Percentiles rank a stretch among this genome's conserved stretches.
phyloP scores from a whole-genome alignment of 176 grass and related monocot genomes.

The Phoenix dactylifera region DNA sequence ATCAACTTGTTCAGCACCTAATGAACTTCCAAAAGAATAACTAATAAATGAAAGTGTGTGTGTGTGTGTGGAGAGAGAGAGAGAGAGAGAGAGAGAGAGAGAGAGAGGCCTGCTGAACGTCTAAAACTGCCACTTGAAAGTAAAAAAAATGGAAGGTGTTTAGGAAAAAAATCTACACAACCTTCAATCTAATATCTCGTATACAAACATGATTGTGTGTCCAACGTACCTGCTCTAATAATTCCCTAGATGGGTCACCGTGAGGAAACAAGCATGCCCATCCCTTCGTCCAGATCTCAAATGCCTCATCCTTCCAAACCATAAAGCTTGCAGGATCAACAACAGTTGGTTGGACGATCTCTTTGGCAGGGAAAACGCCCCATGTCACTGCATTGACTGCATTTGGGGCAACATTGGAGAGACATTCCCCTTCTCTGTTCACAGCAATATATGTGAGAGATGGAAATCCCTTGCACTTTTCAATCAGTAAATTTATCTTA shows the following conservation, averaged over 20 bases:
- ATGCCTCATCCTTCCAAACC: constrained; percentile 88
- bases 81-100: no score
- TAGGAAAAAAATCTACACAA: no score
- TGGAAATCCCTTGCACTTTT: constrained; percentile 48
- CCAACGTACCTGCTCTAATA: constrained; percentile 58
- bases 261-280: constrained; percentile 58
- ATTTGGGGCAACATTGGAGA: constrained; percentile 39
- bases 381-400: constrained; percentile 78
- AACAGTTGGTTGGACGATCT: constrained; percentile 71
- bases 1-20: no score
- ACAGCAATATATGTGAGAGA: constrained; percentile 67
- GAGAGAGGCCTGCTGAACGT: no score
- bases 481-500: constrained; percentile 43
- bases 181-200: no score
- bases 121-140: no score
- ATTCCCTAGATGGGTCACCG: constrained; percentile 47
- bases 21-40: no score
- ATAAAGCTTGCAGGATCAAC: constrained; percentile 64
- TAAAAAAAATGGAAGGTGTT: no score
- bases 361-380: constrained; percentile 74
- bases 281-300: constrained; percentile 69
- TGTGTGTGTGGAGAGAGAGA: no score
- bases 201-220: no score
- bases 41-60: no score
- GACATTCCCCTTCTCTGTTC: constrained; percentile 47